These are phyloP conservation scores for Ophiostoma tasmaniense DNA, from an alignment of 2,329 filamentous ascomycete species.

Conservation along the genomic window DNA sequence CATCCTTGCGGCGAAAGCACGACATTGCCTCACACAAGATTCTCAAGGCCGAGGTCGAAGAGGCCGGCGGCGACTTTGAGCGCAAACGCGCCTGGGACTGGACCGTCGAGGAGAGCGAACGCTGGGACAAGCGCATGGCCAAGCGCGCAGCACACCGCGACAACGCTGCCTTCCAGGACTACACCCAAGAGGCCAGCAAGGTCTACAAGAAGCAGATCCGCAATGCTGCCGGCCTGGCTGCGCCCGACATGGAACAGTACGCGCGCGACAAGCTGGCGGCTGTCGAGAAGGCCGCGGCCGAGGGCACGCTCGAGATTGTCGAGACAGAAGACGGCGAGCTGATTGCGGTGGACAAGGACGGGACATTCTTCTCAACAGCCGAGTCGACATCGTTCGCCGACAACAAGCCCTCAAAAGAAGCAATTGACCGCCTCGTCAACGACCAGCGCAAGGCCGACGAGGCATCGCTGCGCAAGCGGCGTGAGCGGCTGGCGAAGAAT, in stretches of 20 bases:
- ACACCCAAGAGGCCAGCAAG: constrained; percentile 78
- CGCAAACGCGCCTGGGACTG: constrained; percentile 98
- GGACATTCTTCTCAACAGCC: constrained; percentile 81
- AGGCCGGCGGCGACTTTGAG: constrained; percentile 84
- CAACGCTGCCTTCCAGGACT: constrained; percentile 84
- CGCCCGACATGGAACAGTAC: constrained; percentile 74
- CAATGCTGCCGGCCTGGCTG: constrained; percentile 51
- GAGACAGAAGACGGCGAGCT: constrained; percentile 94
- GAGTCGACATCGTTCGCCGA: constrained; percentile 74
- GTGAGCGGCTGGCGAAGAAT: constrained; percentile 65
- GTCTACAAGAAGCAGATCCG: constrained; percentile 82
- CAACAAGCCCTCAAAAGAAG: constrained; percentile 79
- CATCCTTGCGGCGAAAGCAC: constrained; percentile 72
- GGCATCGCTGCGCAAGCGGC: constrained; percentile 73
- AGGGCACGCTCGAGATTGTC: constrained; percentile 81
- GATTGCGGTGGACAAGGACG: constrained; percentile 85
- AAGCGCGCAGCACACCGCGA: constrained; percentile 77
- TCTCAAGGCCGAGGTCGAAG: constrained; percentile 82
- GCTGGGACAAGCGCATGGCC: constrained; percentile 82
- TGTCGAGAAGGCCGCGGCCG: constrained; percentile 74
- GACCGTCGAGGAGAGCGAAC: constrained; percentile 89
- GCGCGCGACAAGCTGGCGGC: constrained; percentile 77
- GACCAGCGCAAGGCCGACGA: constrained; percentile 88
- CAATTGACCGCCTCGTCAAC: constrained; percentile 76
- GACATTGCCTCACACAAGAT: constrained; percentile 88